Evolutionary conservation across 164 flowering plant genomes (phyloP).

Genomic region (Warburgia ugandensis): DNA sequence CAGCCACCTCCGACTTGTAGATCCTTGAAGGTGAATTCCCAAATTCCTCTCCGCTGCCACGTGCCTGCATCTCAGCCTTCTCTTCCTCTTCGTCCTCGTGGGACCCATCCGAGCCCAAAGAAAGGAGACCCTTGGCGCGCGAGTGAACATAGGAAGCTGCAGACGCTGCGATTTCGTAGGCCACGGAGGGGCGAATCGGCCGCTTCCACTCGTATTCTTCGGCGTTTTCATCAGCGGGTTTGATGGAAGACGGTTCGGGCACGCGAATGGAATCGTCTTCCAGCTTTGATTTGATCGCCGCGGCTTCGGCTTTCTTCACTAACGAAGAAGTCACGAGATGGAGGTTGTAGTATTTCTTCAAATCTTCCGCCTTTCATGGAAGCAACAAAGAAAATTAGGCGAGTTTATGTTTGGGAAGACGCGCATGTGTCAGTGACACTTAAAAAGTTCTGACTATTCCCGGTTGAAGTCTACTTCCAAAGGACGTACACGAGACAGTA

Average conservation of each 20-base stretch:
- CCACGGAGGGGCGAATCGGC: constrained; percentile 34
- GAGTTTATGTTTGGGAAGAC: too few species aligned
- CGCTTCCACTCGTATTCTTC: constrained; percentile 21
- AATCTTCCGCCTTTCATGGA: constrained; percentile 61
- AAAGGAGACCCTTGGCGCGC: constrained; percentile 29
- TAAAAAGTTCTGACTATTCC: too few species aligned
- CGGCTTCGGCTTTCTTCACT: constrained; percentile 72
- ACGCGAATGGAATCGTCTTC: constrained; percentile 34
- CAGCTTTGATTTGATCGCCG: constrained; percentile 36
- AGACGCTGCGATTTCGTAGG: constrained; percentile 77
- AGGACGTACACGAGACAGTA: too few species aligned
- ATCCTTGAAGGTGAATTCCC: constrained; percentile 23
- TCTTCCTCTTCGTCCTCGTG: constrained; percentile 15
- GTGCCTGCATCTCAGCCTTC: constrained; percentile 3
- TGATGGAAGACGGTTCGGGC: constrained; percentile 13
- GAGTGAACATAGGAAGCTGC: constrained; percentile 76
- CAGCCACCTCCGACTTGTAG: constrained; percentile 63
- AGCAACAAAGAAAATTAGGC: too few species aligned
- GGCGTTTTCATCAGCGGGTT: too few species aligned
- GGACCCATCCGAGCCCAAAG: constrained; percentile 21
- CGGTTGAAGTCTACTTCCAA: too few species aligned
- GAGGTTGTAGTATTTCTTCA: constrained; percentile 43
- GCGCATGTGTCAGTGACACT: too few species aligned
- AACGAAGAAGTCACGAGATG: constrained; percentile 75
- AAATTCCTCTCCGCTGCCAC: constrained; percentile 15